Conservation (phyloP, 1,284 basidiomycete species). For the Microbotryomycetes sp. region DNA sequence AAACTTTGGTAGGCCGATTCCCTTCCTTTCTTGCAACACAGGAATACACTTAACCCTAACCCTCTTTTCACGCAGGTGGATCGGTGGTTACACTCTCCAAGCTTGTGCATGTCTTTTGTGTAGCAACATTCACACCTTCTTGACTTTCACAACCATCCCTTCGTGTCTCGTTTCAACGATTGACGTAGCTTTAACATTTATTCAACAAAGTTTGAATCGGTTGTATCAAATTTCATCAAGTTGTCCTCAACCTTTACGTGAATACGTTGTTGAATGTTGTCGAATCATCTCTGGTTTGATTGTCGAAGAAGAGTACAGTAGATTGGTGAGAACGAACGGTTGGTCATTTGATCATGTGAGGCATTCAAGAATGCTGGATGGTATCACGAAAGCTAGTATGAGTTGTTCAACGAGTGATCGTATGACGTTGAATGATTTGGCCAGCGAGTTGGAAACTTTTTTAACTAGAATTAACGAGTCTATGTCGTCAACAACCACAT, state of each 20-base stretch:
- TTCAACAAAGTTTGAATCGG: neutral
- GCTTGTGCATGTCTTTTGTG: neutral
- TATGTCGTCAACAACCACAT: too few species aligned
- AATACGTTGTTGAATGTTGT: neutral
- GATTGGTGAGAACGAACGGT: neutral
- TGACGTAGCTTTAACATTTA: neutral
- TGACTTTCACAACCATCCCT: neutral
- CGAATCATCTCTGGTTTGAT: neutral
- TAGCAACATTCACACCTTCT: neutral
- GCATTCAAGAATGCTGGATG: neutral
- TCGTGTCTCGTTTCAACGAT: neutral
- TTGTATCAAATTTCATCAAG: neutral
- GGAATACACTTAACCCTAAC: too few species aligned
- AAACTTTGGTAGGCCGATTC: too few species aligned
- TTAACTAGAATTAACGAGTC: too few species aligned
- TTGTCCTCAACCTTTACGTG: neutral
- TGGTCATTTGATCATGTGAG: neutral
- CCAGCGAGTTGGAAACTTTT: too few species aligned
- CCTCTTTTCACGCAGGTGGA: too few species aligned
- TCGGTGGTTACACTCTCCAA: neutral
- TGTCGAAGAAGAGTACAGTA: neutral
- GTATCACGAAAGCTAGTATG: neutral
- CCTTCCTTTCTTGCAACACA: too few species aligned
- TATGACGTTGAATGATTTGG: neutral
- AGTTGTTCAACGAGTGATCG: neutral